A percentile compares a stretch with the other conserved stretches of the same genome.
Conservation (phyloP, 83 land plant species). For the Picea abies region DNA sequence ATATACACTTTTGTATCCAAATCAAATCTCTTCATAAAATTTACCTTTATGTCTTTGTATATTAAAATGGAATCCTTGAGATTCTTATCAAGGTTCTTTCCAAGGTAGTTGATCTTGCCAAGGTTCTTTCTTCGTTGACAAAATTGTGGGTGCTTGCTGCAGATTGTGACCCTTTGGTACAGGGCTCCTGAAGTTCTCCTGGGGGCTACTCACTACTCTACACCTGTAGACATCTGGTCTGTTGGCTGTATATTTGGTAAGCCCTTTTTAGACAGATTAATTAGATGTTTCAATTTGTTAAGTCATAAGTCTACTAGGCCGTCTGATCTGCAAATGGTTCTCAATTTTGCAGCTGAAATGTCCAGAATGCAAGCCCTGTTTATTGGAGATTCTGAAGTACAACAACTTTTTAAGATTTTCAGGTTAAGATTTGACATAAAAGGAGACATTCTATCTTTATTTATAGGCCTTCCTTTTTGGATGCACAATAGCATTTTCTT, state of each 20-base stretch:
- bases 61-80: too few species aligned
- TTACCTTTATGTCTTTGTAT: too few species aligned
- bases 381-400: constrained; percentile 91
- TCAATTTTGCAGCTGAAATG: constrained; percentile 70
- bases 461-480: too few species aligned
- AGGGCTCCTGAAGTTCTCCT: constrained; percentile 95
- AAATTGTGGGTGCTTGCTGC: neutral
- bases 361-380: constrained; percentile 78
- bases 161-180: constrained; percentile 97
- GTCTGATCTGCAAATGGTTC: neutral
- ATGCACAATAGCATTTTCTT: neutral
- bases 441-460: neutral
- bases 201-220: constrained; percentile 87
- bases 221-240: constrained; percentile 95
- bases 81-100: too few species aligned
- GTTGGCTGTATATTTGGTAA: constrained; percentile 95
- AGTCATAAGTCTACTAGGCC: neutral
- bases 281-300: neutral
- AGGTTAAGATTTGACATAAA: constrained; percentile 39
- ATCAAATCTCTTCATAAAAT: too few species aligned
- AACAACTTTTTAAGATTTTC: constrained; percentile 94
- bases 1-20: too few species aligned
- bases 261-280: neutral
- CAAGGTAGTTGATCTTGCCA: too few species aligned
- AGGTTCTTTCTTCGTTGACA: too few species aligned